Conservation (phyloP, 1,139 yeast genomes). For the Meyerozyma athensensis region DNA sequence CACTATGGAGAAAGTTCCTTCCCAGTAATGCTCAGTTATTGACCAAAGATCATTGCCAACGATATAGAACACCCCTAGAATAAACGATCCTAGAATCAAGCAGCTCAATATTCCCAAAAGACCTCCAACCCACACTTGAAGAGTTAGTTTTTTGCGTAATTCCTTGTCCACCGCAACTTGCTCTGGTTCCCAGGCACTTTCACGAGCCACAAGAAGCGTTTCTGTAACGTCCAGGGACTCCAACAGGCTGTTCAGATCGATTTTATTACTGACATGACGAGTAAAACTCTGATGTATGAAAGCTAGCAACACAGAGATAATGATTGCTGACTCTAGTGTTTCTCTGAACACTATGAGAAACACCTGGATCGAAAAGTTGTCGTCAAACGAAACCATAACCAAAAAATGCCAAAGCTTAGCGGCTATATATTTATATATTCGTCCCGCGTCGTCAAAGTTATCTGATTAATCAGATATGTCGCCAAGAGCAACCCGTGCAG, state of each 20-base stretch:
- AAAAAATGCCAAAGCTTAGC: background rate
- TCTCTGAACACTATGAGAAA: slow-evolving; percentile 43
- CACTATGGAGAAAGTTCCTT: slow-evolving; percentile 39
- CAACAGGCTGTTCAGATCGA: too few species aligned
- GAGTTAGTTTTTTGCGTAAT: slow-evolving; percentile 19
- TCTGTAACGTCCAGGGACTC: background rate
- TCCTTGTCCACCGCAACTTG: slow-evolving; percentile 18
- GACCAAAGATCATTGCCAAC: slow-evolving; percentile 42
- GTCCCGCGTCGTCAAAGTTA: slow-evolving; percentile 1
- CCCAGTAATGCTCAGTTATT: slow-evolving; percentile 45
- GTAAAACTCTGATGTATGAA: slow-evolving; percentile 35
- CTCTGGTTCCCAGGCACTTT: background rate
- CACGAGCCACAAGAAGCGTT: background rate
- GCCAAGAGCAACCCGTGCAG: too few species aligned
- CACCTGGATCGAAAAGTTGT: slow-evolving; percentile 41
- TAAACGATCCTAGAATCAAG: slow-evolving; percentile 32
- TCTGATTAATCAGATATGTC: slow-evolving; percentile 1
- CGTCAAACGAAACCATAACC: slow-evolving; percentile 19
- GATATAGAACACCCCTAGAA: slow-evolving; percentile 32
- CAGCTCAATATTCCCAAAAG: slow-evolving; percentile 34
- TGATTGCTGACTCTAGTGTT: slow-evolving; percentile 43
- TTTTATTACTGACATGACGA: too few species aligned
- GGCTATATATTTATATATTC: background rate
- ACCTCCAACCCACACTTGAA: slow-evolving; percentile 44
- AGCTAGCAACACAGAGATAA: slow-evolving; percentile 40